Evolutionary conservation across 345 rosid species (phyloP).

Genomic region (Toxicodendron radicans): DNA sequence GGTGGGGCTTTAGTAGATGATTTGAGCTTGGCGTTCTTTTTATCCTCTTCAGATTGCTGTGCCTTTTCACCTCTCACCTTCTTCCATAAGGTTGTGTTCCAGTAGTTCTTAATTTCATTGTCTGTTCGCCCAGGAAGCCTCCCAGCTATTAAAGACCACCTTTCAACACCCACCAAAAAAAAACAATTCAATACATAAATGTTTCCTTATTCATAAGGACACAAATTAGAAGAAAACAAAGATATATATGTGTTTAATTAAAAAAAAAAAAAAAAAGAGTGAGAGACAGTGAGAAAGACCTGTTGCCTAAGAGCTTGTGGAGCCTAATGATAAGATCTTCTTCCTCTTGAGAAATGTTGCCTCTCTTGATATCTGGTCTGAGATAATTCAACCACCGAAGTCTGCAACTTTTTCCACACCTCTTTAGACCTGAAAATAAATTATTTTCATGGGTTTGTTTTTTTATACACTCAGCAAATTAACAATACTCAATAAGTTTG

Average conservation of each 20-base stretch:
- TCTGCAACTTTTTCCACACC: conserved; percentile 49
- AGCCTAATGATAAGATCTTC: conserved; percentile 46
- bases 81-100: conserved; percentile 42
- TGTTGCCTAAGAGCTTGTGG: conserved; percentile 39
- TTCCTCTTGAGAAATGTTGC: conserved; percentile 39
- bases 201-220: background rate
- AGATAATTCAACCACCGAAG: conserved; percentile 44
- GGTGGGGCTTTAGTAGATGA: background rate
- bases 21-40: conserved; percentile 5
- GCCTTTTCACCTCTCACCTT: conserved; percentile 21
- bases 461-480: background rate
- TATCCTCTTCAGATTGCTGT: conserved; percentile 1
- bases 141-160: conserved; percentile 47
- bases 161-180: background rate
- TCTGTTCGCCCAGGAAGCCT: conserved; percentile 54
- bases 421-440: conserved; percentile 18
- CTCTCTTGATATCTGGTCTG: conserved; percentile 46
- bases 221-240: background rate
- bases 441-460: background rate
- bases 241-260: no score
- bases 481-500: background rate
- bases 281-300: conserved; percentile 15
- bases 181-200: background rate
- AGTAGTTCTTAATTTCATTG: conserved; percentile 53
- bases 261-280: no score